Evolutionary conservation across 2,329 filamentous ascomycete species (phyloP).

Genomic region (Catunica adiposa): DNA sequence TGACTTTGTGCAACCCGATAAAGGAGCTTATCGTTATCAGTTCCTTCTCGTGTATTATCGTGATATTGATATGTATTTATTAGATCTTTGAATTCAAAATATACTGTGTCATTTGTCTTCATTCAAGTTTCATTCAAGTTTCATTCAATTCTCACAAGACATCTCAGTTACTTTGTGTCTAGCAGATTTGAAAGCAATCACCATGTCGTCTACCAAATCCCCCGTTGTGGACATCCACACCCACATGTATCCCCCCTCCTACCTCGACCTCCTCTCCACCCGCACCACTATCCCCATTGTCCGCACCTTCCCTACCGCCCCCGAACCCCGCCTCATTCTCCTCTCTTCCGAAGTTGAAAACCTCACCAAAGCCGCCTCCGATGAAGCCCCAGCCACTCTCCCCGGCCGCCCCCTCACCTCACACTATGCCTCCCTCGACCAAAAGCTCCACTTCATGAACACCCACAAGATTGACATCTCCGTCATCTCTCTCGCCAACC

Average conservation of each 20-base stretch:
- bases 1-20: no score
- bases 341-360: conserved; percentile 34
- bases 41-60: no score
- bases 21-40: no score
- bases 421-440: conserved; percentile 63
- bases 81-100: no score
- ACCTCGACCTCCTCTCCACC: conserved; percentile 43
- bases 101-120: no score
- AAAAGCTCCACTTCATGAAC: conserved; percentile 81
- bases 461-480: conserved; percentile 66
- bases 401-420: conserved; percentile 69
- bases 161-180: no score
- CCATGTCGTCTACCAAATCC: conserved; percentile 23
- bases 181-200: no score
- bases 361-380: conserved; percentile 29
- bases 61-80: no score
- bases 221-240: conserved; percentile 50
- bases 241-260: conserved; percentile 51
- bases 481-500: conserved; percentile 79
- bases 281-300: conserved; percentile 52
- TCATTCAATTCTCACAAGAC: no score
- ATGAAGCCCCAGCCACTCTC: conserved; percentile 31
- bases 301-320: conserved; percentile 40
- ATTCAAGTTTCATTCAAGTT: no score
- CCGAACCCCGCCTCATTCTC: conserved; percentile 49